Conservation (phyloP, 257 asterid species). For the Solanum sejunctum region DNA sequence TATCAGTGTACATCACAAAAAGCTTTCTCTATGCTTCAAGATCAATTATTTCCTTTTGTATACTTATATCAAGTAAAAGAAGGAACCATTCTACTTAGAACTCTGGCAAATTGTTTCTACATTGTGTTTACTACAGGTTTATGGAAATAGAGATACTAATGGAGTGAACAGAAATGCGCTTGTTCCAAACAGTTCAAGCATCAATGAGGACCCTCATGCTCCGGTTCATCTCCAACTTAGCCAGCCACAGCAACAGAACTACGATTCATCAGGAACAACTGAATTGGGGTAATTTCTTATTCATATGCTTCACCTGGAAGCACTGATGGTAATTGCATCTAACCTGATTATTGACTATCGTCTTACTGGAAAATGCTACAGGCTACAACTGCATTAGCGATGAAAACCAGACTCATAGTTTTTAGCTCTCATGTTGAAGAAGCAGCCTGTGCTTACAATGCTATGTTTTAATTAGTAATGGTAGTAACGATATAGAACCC, state of each 20-base stretch:
- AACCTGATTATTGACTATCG: not conserved
- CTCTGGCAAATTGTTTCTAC: not conserved
- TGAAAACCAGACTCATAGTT: slow-evolving; percentile 4
- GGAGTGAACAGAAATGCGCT: slow-evolving; percentile 26
- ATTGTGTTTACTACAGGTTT: slow-evolving; percentile 25
- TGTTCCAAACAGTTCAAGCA: slow-evolving; percentile 22
- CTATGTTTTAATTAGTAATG: not conserved
- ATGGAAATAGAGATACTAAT: slow-evolving; percentile 31
- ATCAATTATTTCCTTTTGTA: not conserved
- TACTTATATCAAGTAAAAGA: not conserved
- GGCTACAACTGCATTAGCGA: slow-evolving; percentile 23
- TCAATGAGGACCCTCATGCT: slow-evolving; percentile 37
- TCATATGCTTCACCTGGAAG: not conserved
- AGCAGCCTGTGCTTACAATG: not conserved
- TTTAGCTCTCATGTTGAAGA: not conserved
- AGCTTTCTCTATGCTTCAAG: not conserved
- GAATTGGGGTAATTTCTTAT: slow-evolving; percentile 36
- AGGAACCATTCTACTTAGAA: not conserved
- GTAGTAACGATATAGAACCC: not conserved
- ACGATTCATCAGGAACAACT: slow-evolving; percentile 17
- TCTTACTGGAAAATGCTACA: slow-evolving; percentile 18
- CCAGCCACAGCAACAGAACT: slow-evolving; percentile 55
- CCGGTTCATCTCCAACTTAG: slow-evolving; percentile 63
- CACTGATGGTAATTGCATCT: not conserved
- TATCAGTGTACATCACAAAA: slow-evolving; percentile 10